Evolutionary conservation across 306 rosid species (phyloP).

Genomic region (Pterocarpus macrocarpus): DNA sequence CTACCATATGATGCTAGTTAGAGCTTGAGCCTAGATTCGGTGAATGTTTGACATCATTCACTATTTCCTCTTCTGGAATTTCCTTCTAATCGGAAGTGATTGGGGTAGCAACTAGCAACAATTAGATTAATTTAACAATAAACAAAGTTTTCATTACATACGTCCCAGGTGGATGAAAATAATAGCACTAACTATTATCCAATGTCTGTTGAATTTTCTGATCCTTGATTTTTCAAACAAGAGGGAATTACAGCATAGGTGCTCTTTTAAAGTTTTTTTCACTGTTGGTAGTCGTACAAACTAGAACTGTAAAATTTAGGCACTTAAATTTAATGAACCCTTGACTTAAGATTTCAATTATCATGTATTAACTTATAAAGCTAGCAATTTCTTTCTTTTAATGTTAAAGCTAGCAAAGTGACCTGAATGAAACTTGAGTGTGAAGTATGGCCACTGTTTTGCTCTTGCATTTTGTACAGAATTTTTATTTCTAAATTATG

Average conservation of each 20-base stretch:
- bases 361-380: too few species aligned
- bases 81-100: background rate
- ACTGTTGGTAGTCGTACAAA: background rate
- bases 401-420: too few species aligned
- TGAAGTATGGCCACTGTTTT: background rate
- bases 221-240: background rate
- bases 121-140: slow-evolving; percentile 13
- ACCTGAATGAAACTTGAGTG: too few species aligned
- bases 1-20: background rate
- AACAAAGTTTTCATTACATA: background rate
- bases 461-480: background rate
- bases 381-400: too few species aligned
- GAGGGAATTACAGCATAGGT: background rate
- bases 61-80: slow-evolving; percentile 19
- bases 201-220: background rate
- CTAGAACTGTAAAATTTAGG: background rate
- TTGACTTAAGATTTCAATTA: background rate
- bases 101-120: background rate
- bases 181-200: background rate
- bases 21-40: background rate
- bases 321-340: background rate
- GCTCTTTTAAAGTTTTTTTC: slow-evolving; percentile 8
- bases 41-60: slow-evolving; percentile 11
- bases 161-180: background rate
- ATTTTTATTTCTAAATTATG: background rate